A percentile compares a stretch with the other conserved stretches of the same genome.
These are phyloP conservation scores for Wallacemonas rigidus DNA, from an alignment of 208 protist species.

Conservation along the genomic window DNA sequence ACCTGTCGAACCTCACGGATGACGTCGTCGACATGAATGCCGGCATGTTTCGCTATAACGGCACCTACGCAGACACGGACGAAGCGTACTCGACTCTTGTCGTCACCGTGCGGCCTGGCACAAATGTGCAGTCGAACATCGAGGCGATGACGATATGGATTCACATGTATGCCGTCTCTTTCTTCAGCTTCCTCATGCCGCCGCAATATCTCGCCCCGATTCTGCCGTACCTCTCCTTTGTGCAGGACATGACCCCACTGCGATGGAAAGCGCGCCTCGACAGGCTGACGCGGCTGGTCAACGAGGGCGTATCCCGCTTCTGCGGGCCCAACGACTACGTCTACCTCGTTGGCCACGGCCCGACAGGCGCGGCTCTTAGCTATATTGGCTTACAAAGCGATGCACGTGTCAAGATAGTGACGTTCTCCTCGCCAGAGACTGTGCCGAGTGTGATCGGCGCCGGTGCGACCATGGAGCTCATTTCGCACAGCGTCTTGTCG, in stretches of 20 bases:
- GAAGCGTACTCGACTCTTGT: constrained; percentile 21
- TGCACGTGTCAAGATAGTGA: constrained; percentile 20
- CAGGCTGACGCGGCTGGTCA: neutral
- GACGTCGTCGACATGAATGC: constrained; percentile 30
- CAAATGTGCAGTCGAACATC: constrained; percentile 38
- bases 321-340: constrained; percentile 21
- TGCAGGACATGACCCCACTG: constrained; percentile 41
- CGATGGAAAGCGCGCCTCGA: constrained; percentile 34
- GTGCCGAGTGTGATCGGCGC: constrained; percentile 17
- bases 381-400: constrained; percentile 23
- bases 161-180: constrained; percentile 42
- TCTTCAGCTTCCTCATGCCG: constrained; percentile 62
- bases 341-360: constrained; percentile 37
- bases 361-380: constrained; percentile 24
- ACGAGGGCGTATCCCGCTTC: constrained; percentile 2
- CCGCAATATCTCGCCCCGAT: constrained; percentile 30
- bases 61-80: neutral
- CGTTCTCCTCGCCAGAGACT: constrained; percentile 35
- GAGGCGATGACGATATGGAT: constrained; percentile 64
- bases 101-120: constrained; percentile 37
- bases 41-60: constrained; percentile 27
- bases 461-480: constrained; percentile 2
- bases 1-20: constrained; percentile 29
- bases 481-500: constrained; percentile 29
- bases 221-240: constrained; percentile 43